These are phyloP conservation scores for Myriosclerotinia curreyana DNA, from an alignment of 2,329 filamentous ascomycete species.

Conservation along the genomic window DNA sequence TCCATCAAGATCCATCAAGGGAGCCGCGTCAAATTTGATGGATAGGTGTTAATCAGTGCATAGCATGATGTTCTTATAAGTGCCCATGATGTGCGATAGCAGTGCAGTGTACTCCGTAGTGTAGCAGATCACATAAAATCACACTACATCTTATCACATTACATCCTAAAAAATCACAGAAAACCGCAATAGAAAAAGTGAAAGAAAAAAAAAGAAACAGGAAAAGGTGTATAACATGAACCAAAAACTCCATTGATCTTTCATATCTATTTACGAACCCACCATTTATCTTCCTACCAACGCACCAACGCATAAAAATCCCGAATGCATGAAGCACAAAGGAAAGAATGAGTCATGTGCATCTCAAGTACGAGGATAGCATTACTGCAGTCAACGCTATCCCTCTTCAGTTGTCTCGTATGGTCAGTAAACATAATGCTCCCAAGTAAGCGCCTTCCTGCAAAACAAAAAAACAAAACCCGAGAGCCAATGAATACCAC, in stretches of 20 bases:
- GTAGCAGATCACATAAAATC: too few species aligned
- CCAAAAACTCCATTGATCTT: neutral
- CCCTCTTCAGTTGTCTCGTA: neutral
- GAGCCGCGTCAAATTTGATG: too few species aligned
- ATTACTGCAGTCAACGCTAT: neutral
- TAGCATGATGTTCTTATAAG: too few species aligned
- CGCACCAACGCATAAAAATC: neutral
- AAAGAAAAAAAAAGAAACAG: too few species aligned
- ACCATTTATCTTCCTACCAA: neutral
- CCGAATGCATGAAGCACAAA: neutral
- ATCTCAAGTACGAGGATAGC: neutral
- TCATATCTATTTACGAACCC: constrained; percentile 5
- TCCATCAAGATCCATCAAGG: too few species aligned
- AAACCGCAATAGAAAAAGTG: too few species aligned
- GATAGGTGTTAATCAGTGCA: too few species aligned
- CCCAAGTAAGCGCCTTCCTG: neutral
- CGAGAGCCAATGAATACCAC: constrained; percentile 10
- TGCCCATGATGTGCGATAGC: too few species aligned
- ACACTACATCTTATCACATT: too few species aligned
- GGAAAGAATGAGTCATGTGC: constrained; percentile 4
- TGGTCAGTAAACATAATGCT: neutral
- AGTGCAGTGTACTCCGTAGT: too few species aligned
- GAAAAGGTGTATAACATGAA: too few species aligned
- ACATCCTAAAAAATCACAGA: too few species aligned
- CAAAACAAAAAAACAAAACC: neutral